Evolutionary conservation across 148 eudicot species (phyloP), one percentile per base, ranked within the genome.

Genomic region (Pharnaceum exiguum): DNA sequence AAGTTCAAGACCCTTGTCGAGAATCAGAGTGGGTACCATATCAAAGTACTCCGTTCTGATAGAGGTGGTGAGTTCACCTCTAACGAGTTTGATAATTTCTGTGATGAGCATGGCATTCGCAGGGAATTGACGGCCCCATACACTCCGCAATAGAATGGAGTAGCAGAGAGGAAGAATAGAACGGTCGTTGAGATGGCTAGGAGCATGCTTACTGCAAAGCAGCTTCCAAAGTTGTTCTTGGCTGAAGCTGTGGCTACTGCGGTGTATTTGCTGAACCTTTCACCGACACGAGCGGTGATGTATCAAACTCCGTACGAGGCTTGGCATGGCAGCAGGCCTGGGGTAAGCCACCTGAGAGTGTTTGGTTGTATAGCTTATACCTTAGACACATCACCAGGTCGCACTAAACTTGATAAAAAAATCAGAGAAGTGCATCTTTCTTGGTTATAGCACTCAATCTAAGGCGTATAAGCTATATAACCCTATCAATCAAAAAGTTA

Each of bases 391-490:
- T 37, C 46, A n/a, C 2, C 22, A n/a, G n/a, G n/a, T n/a, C n/a
- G n/a, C n/a, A 29, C 27, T 19, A 57, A 57, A 27, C 33, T 57
- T 8, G 50, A 44, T 25, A 3, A 57, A n/a, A 25, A 57, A 40
- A 42, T 57, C 37, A 19, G 52, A 31, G 12, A 60, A 60, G 35
- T 47, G 31, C n/a, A 24, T 60, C 3, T 46, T 48, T 18, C 18
- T 60, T 60, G 45, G 65, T 25, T 35, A 60, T 60, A 33, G 32
- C 16, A 5, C 17, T 23, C 25, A 60, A 11, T 60, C 65, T 18
- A 47, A 60, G 35, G 33, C 55, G 21, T 60, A 48, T 35, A 47
- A 55, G 29, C 33, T 60, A 19, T 60, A 60, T 30, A 60, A 60
- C 35, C 55, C 26, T 43, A 27, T 29, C 31, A 48, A 43, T 47